Percentiles rank a stretch among this genome's conserved stretches.
These are phyloP conservation scores for Globisporangium recalcitrans DNA, from an alignment of 352 stramenopile genomes.

Conservation along the genomic window DNA sequence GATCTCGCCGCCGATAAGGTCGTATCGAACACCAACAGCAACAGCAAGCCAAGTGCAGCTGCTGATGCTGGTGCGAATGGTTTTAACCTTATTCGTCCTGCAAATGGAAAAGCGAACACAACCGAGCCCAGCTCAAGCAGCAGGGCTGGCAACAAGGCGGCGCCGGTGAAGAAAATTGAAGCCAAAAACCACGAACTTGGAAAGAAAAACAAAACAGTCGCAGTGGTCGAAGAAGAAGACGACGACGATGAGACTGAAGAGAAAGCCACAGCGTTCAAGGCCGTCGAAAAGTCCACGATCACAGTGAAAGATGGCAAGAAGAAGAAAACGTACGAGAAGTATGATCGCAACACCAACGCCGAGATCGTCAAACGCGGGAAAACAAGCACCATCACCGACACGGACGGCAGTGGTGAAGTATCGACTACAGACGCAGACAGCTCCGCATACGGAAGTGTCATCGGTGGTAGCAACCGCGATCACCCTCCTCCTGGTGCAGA, in stretches of 20 bases:
- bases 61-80: neutral
- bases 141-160: neutral
- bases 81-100: conserved; percentile 10
- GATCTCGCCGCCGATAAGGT: conserved; percentile 2
- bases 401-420: neutral
- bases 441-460: conserved; percentile 24
- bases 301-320: conserved; percentile 18
- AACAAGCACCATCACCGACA: neutral
- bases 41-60: neutral
- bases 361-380: conserved; percentile 8
- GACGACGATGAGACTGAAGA: neutral
- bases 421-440: conserved; percentile 9
- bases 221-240: conserved; percentile 1
- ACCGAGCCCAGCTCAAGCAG: neutral
- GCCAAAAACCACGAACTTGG: conserved; percentile 4
- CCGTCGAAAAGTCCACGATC: conserved; percentile 7
- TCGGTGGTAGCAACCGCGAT: conserved; percentile 46
- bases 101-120: neutral
- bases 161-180: neutral
- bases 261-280: conserved; percentile 6
- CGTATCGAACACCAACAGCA: neutral
- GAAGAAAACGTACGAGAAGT: conserved; percentile 19
- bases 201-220: conserved; percentile 10
- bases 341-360: conserved; percentile 17
- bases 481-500: conserved; percentile 49